Evolutionary conservation across 495 filamentous ascomycete species (phyloP).

Genomic region (Aspergillus biplanus): DNA sequence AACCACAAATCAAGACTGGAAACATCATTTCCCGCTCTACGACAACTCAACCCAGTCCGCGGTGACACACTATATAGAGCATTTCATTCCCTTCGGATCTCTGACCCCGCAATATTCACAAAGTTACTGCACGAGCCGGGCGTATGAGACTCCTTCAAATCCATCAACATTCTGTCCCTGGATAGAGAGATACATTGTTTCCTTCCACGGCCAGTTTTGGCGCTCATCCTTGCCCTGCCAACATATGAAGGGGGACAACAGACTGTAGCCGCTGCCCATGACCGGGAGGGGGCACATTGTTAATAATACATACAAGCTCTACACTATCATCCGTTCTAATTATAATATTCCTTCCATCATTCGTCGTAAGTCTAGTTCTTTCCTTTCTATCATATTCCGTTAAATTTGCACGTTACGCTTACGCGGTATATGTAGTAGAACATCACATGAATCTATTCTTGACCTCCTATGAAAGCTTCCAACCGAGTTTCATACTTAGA

Average conservation of each 20-base stretch:
- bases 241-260: slow-evolving; percentile 6
- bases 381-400: not conserved
- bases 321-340: slow-evolving; percentile 10
- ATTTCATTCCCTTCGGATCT: slow-evolving; percentile 14
- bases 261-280: not conserved
- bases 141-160: not conserved
- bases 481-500: not conserved
- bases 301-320: slow-evolving; percentile 9
- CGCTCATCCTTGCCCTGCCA: slow-evolving; percentile 12
- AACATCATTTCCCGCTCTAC: not conserved
- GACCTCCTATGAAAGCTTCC: not conserved
- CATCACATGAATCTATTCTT: not conserved
- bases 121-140: slow-evolving; percentile 11
- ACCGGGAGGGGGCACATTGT: not conserved
- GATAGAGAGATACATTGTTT: not conserved
- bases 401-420: not conserved
- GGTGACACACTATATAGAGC: slow-evolving; percentile 5
- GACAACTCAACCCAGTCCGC: not conserved
- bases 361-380: slow-evolving; percentile 2
- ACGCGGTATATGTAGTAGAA: not conserved
- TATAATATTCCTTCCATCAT: slow-evolving; percentile 7
- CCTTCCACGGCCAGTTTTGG: slow-evolving; percentile 2
- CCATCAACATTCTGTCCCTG: slow-evolving; percentile 8
- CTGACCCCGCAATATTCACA: slow-evolving; percentile 5
- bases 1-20: not conserved